Evolutionary conservation across 768 basidiomycete species (phyloP).

Genomic region (Trametes cinnabarina): DNA sequence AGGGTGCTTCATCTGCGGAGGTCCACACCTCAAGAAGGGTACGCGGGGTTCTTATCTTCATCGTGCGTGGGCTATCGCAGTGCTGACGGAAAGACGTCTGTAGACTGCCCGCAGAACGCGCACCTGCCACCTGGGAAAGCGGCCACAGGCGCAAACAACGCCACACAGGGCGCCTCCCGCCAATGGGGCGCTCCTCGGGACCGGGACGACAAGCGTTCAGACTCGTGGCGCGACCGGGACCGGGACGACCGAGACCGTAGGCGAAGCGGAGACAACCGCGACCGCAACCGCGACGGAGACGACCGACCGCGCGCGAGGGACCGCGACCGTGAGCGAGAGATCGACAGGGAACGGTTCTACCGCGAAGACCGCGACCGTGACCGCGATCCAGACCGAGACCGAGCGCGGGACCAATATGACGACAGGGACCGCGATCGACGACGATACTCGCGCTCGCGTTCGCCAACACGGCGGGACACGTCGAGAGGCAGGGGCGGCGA

Average conservation of each 20-base stretch:
- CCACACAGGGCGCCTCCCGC: conserved; percentile 17
- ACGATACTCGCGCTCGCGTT: conserved; percentile 1
- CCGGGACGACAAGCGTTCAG: conserved; percentile 18
- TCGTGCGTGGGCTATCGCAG: not conserved
- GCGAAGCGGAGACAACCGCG: conserved; percentile 12
- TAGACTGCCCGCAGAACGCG: conserved; percentile 39
- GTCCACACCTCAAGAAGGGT: conserved; percentile 93
- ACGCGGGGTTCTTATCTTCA: conserved; percentile 3
- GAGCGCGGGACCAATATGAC: conserved; percentile 16
- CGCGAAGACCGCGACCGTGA: conserved; percentile 17
- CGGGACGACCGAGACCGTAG: conserved; percentile 21
- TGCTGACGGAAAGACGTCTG: not conserved
- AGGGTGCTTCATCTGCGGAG: conserved; percentile 93
- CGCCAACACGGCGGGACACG: not conserved
- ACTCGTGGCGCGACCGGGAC: conserved; percentile 24
- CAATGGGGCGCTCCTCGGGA: conserved; percentile 22
- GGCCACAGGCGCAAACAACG: conserved; percentile 34
- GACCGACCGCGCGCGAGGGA: not conserved
- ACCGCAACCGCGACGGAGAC: conserved; percentile 11
- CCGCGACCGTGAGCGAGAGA: conserved; percentile 17
- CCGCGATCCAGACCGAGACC: conserved; percentile 5
- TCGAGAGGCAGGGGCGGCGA: not conserved
- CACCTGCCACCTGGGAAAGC: conserved; percentile 26
- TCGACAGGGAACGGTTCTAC: conserved; percentile 5
- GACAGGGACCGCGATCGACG: conserved; percentile 1